Base-by-base conservation (phyloP, 2,329 filamentous ascomycete species). In the Neospermospora avenae region DNA sequence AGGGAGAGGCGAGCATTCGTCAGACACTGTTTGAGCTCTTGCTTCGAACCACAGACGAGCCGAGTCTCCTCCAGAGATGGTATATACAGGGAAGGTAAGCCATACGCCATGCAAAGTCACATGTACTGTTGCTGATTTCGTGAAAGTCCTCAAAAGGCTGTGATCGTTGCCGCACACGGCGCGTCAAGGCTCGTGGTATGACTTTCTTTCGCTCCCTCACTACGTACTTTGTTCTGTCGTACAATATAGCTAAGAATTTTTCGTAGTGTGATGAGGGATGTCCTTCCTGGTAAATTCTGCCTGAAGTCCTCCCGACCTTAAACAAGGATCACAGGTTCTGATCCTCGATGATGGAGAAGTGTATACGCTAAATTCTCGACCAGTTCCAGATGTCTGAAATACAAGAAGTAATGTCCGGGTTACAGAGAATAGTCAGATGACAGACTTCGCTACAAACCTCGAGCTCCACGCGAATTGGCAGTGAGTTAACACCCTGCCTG, bases 261-360 rank as follows among this genome's bases (percentile, higher is more conserved):
- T 7, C n/a, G 14, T 65, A 87, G 84, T 87, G 85, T 70, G 85
- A 88, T 72, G 84, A 87, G 72, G 82, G 78, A 45, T 85, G 83
- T 63, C 85, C 85, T 8, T 81, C 80, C 3, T 88, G 85, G 11
- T 31, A 10, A 6, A 10, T 31, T 31, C 28, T 10, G 28, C 28
- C n/a, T 31, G 6, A 31, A 31, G 11, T 10, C 28, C 28, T 3
- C 28, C 11, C 11, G 28, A 31, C 5, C 11, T 10, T 10, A 31
- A 10, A 31, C 28, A 31, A n/a, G 28, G 28, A 31, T 10, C 28
- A 5, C 11, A 10, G 5, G 28, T 31, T 31, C 5, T 31, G 28
- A 31, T 31, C 6, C 28, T 6, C 5, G 5, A 31, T 31, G 28
- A 6, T 10, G 11, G 5, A 6, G 6, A 31, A 31, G n/a, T n/a